Evolutionary conservation across 441 rosid species (phyloP), one percentile per base, ranked within the genome.

Genomic region (Syzygium malaccense): DNA sequence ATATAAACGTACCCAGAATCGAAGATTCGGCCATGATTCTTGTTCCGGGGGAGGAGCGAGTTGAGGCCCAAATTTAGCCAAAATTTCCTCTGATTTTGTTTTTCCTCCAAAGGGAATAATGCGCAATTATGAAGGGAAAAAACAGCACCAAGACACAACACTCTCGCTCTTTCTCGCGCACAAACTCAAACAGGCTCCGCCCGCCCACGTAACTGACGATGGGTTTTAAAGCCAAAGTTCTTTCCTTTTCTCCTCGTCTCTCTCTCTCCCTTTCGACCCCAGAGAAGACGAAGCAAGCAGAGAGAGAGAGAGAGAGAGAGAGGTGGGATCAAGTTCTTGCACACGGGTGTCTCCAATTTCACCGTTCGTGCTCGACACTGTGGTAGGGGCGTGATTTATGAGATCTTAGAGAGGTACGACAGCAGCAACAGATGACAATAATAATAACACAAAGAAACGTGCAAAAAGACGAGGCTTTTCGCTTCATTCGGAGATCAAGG

Each of bases 1-100:
- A 75, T 75, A 75, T 45, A 75, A 75, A 37, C 85, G 91, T 93
- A 88, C 84, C 89, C 89, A 87, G 86, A 55, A 89, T 78, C 88
- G 85, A 83, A 91, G 91, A 91, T 66, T 54, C 83, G 48, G 91
- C 92, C 94, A 91, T 91, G 93, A 92, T 91, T 93, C 83, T 75
- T 75, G 83, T 75, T 41, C 88, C n/a, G 68, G 92, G 75, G 58
- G 85, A 55, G 17, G 91, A 92, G 93, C 25, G 87, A 92, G 93
- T 92, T 88, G 90, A 90, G 93, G 94, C 93, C 51, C 78, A 87
- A 80, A 85, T 87, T 89, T 86, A 62, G 87, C 57, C 68, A 56
- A 33, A 33, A 87, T 79, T 37, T 86, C 28, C 58, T 41, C 75
- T 64, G 75, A 64, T 71, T 45, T 71, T 23, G 48, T 60, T 55